These are phyloP conservation scores for Pseudomassariella vexata DNA, from an alignment of 2,329 filamentous ascomycete species.

Conservation along the genomic window DNA sequence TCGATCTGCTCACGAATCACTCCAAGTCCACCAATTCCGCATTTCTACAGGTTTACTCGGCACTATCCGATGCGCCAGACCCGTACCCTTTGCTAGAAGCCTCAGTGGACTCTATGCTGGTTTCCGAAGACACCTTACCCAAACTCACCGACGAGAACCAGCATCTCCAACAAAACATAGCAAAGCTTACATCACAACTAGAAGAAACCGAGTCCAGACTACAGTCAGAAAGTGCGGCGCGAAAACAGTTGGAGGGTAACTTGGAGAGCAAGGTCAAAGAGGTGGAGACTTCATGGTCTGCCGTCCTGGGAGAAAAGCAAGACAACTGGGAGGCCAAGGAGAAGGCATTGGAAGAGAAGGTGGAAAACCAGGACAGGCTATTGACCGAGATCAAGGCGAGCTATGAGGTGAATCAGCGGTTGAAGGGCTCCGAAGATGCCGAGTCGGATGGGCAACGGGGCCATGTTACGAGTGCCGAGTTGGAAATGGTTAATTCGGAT, in stretches of 20 bases:
- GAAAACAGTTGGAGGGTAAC: constrained; percentile 70
- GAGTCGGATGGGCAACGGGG: constrained; percentile 51
- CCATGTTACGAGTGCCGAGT: constrained; percentile 76
- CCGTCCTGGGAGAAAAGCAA: constrained; percentile 85
- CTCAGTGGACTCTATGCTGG: constrained; percentile 86
- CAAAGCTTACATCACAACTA: constrained; percentile 69
- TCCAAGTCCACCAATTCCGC: constrained; percentile 90
- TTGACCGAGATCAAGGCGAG: constrained; percentile 93
- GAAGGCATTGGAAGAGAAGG: constrained; percentile 82
- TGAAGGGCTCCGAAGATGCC: constrained; percentile 65
- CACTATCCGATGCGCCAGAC: constrained; percentile 90
- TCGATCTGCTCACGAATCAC: constrained; percentile 92
- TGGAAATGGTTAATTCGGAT: constrained; percentile 90
- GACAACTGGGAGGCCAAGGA: constrained; percentile 97
- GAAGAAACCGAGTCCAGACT: constrained; percentile 77
- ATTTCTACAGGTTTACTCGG: constrained; percentile 88
- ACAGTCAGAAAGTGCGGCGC: constrained; percentile 68
- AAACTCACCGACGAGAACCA: constrained; percentile 85
- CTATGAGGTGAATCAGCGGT: constrained; percentile 90
- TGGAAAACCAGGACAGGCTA: constrained; percentile 87
- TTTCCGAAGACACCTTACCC: constrained; percentile 87
- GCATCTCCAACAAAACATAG: constrained; percentile 74
- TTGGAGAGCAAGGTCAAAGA: constrained; percentile 81
- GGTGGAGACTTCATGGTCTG: constrained; percentile 83
- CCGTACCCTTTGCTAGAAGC: constrained; percentile 95